Percentiles rank a stretch among this genome's conserved stretches.
Evolutionary conservation across 2,329 filamentous ascomycete genomes (phyloP).

Genomic region (Knufia fluminis): DNA sequence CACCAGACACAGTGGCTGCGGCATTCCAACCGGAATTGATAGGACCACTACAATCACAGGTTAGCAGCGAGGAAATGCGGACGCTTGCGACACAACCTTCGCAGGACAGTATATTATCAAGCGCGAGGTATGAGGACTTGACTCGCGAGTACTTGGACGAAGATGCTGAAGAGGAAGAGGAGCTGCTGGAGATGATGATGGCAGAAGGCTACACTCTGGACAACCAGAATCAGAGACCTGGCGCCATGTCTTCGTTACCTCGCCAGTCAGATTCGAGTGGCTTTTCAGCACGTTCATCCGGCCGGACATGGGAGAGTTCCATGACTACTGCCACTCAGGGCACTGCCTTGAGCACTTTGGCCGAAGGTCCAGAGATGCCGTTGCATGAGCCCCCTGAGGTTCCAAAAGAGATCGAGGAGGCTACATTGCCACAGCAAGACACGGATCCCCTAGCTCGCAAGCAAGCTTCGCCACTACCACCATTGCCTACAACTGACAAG

Average conservation of each 20-base stretch:
- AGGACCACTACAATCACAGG: constrained; percentile 38
- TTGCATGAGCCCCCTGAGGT: not conserved
- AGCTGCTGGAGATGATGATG: constrained; percentile 79
- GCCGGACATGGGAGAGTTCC: constrained; percentile 72
- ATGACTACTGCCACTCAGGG: constrained; percentile 60
- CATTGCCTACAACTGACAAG: constrained; percentile 1
- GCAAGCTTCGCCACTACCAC: constrained; percentile 6
- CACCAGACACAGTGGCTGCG: constrained; percentile 50
- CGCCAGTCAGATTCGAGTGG: constrained; percentile 76
- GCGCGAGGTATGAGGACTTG: constrained; percentile 26
- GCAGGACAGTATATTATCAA: not conserved
- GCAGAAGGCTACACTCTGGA: constrained; percentile 73
- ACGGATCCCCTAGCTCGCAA: not conserved
- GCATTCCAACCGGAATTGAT: constrained; percentile 58
- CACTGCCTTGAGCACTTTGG: constrained; percentile 62
- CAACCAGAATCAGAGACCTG: constrained; percentile 54
- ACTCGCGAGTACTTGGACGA: constrained; percentile 45
- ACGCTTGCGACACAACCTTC: constrained; percentile 1
- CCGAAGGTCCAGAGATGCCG: constrained; percentile 45
- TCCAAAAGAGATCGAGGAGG: not conserved
- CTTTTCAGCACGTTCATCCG: constrained; percentile 45
- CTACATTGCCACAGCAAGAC: not conserved
- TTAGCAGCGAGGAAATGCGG: constrained; percentile 45
- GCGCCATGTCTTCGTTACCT: constrained; percentile 38
- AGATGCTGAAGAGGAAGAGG: constrained; percentile 64